Base-by-base conservation (phyloP, 176 grass and related monocot species). In the Eragrostis nindensis region DNA sequence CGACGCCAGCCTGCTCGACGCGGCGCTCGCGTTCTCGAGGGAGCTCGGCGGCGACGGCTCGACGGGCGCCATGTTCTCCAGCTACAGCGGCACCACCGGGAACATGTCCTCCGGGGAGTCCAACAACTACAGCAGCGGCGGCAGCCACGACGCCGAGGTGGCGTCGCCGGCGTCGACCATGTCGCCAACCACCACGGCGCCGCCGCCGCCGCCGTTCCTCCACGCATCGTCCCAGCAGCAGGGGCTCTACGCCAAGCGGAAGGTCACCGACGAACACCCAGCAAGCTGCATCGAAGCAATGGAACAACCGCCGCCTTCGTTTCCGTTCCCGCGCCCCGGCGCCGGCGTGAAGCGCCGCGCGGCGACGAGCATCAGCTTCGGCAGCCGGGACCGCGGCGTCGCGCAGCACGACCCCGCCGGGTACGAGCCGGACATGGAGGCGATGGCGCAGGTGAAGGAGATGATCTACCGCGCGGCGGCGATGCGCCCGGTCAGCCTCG, bases 31-130 rank as follows among this genome's bases (percentile, higher is more conserved):
- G 2, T 90, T 86, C 50, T 86, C 88, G 24, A n/a, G 50, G 60
- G 74, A 61, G 42, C 49, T 86, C 79, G 17, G 66, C 10, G 73
- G 27, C 38, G 66, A n/a, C n/a, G 71, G 50, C 59, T 86, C 87
- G 0, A 90, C 68, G 50, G 77, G 72, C 48, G 83, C 52, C 73
- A 82, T 82, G 78, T 32, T 90, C n/a, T 86, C 88, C 66, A 71
- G 88, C 78, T 86, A 82, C 78, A 86, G 83, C 61, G 73, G 78
- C 40, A 89, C 78, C 62, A 83, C 80, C 43, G 74, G 94, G 3
- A 94, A 97, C 70, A 87, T 94, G 46, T 89, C 92, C 83, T 97
- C 94, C 27, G 86, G 94, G 5, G 94, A 97, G 74, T 91, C 84
- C 2, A 88, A 97, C 42, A 88, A 87, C 74, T 66, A 90, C 44